Conservation (phyloP, 495 filamentous ascomycete genomes). For the Zalerion maritima region DNA sequence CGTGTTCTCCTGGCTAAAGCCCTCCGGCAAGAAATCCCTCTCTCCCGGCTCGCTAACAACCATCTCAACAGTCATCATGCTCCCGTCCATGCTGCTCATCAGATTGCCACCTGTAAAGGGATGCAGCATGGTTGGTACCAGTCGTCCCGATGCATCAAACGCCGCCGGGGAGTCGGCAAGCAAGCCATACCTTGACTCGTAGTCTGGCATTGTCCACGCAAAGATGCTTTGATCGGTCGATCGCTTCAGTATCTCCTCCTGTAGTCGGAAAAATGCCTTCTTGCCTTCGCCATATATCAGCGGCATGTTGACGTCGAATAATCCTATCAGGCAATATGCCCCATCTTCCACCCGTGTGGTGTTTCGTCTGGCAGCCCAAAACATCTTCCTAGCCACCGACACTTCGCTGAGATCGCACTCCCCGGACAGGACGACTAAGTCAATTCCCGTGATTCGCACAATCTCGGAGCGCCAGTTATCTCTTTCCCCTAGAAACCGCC, state of each 20-base stretch:
- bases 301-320: constrained; percentile 12
- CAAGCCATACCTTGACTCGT: too few species aligned
- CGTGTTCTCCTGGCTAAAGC: too few species aligned
- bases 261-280: constrained; percentile 9
- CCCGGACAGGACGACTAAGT: constrained; percentile 2
- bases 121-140: too few species aligned
- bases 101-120: too few species aligned
- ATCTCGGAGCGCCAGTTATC: constrained; percentile 3
- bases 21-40: too few species aligned
- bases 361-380: constrained; percentile 8
- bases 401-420: constrained; percentile 5
- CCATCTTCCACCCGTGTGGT: constrained; percentile 12
- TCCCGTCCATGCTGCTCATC: too few species aligned
- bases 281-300: constrained; percentile 14
- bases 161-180: too few species aligned
- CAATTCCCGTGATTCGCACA: constrained; percentile 5
- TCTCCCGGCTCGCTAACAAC: too few species aligned
- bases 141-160: too few species aligned
- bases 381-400: constrained; percentile 12
- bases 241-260: constrained; percentile 9
- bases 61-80: too few species aligned
- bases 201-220: too few species aligned
- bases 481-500: constrained; percentile 4
- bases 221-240: constrained; percentile 9
- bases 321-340: constrained; percentile 12